Evolutionary conservation across 2,329 filamentous ascomycete genomes (phyloP).

Genomic region (Calonectria ilicicola): DNA sequence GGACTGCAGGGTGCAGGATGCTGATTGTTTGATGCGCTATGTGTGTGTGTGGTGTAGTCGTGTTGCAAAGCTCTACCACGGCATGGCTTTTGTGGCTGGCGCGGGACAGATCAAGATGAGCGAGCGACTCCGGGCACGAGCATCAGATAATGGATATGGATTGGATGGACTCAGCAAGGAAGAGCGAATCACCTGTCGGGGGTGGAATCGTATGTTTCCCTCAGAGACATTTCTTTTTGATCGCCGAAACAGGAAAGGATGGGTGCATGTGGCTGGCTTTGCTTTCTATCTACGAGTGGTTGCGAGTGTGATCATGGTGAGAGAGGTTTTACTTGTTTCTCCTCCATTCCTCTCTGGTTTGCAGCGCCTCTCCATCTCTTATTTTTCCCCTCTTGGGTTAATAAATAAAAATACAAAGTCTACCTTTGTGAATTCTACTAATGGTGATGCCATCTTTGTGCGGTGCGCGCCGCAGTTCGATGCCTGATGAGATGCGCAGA

Average conservation of each 20-base stretch:
- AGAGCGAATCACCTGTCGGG: not conserved
- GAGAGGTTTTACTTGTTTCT: not conserved
- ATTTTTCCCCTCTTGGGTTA: not conserved
- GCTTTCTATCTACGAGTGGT: too few relatives aligned
- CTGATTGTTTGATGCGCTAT: not conserved
- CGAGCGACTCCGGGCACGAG: not conserved
- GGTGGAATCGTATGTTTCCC: not conserved
- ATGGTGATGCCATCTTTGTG: slow-evolving; percentile 12
- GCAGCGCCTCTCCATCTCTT: too few relatives aligned
- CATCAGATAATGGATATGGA: slow-evolving; percentile 2
- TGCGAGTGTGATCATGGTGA: not conserved
- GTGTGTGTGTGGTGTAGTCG: slow-evolving; percentile 6
- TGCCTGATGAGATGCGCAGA: slow-evolving; percentile 12
- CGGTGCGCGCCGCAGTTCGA: not conserved
- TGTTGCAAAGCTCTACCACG: not conserved
- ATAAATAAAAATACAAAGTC: not conserved
- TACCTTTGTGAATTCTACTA: not conserved
- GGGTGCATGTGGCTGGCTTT: not conserved
- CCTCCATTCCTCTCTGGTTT: not conserved
- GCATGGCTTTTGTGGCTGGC: not conserved
- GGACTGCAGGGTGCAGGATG: not conserved
- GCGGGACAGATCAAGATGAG: not conserved
- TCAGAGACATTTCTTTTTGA: not conserved
- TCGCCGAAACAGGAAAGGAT: not conserved
- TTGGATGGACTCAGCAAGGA: not conserved